These are phyloP conservation scores for Hyaloscypha variabilis DNA, from an alignment of 495 filamentous ascomycete genomes.

Conservation along the genomic window DNA sequence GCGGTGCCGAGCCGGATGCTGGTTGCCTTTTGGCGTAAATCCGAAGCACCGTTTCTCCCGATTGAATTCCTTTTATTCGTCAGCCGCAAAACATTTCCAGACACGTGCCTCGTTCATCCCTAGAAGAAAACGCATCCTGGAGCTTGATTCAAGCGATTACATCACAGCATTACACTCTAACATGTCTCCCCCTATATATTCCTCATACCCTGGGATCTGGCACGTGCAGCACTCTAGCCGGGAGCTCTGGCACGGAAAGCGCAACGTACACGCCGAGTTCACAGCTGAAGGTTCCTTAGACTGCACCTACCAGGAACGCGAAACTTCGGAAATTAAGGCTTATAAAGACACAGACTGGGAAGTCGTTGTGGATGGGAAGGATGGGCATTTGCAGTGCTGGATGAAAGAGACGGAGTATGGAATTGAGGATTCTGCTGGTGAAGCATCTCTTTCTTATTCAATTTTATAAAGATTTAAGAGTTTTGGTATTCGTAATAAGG, in stretches of 20 bases:
- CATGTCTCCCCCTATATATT: neutral
- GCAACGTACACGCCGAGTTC: neutral
- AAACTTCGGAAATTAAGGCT: neutral
- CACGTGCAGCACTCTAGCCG: neutral
- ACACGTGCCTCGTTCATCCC: too few relatives aligned
- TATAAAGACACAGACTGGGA: neutral
- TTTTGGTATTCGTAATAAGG: too few relatives aligned
- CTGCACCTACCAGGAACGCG: neutral
- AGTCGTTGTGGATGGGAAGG: slow-evolving; percentile 6
- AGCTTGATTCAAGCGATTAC: neutral
- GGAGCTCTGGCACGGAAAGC: neutral
- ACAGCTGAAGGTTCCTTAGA: neutral
- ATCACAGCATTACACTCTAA: neutral
- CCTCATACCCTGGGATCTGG: neutral
- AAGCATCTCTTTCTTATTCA: neutral
- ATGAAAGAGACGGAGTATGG: slow-evolving; percentile 10
- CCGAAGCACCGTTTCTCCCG: too few relatives aligned
- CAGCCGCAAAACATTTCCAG: too few relatives aligned
- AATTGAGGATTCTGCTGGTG: slow-evolving; percentile 13
- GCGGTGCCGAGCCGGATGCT: too few relatives aligned
- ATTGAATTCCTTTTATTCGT: too few relatives aligned
- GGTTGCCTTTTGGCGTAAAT: too few relatives aligned
- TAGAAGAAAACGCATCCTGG: too few relatives aligned
- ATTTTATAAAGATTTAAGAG: neutral
- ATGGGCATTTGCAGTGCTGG: slow-evolving; percentile 13